phyloP scores from a whole-genome alignment of 139 green algal genomes.

The Chlorella sp. region DNA sequence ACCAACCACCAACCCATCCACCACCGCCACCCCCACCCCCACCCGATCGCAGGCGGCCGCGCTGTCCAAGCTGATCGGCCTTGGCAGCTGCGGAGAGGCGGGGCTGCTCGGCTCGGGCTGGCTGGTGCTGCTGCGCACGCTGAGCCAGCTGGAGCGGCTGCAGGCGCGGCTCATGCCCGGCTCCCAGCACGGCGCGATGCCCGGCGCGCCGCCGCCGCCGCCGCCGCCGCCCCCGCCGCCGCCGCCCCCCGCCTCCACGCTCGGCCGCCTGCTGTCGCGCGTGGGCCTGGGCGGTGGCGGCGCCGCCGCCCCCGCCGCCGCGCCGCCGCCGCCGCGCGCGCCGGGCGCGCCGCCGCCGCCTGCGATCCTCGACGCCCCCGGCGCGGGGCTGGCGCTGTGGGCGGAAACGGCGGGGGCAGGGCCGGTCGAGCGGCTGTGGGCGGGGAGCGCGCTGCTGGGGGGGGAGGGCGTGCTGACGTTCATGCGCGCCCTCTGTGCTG shows the following conservation, averaged over 20 bases:
- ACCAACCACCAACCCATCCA: no score
- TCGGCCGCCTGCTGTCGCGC: conserved; percentile 30
- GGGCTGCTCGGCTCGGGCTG: conserved; percentile 75
- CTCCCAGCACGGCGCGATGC: conserved; percentile 1
- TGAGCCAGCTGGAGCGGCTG: conserved; percentile 74
- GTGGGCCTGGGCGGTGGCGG: conserved; percentile 15
- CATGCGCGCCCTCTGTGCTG: conserved; percentile 81
- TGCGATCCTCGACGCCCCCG: conserved; percentile 27
- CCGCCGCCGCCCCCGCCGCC: not conserved
- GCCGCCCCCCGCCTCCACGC: conserved; percentile 23
- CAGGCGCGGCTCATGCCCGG: conserved; percentile 24
- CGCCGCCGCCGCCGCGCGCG: conserved; percentile 2
- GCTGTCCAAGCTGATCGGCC: conserved; percentile 60
- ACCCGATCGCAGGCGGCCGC: conserved; percentile 62
- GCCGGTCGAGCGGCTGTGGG: conserved; percentile 59
- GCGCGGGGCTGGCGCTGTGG: conserved; percentile 65
- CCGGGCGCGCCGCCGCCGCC: conserved; percentile 16
- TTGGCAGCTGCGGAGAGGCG: conserved; percentile 60
- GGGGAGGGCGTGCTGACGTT: conserved; percentile 94
- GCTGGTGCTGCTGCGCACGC: conserved; percentile 70
- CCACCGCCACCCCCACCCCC: no score
- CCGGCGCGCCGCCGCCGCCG: not conserved
- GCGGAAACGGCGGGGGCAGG: conserved; percentile 41
- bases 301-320: not conserved
- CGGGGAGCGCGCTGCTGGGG: conserved; percentile 65